These are phyloP conservation scores for Pseudocercospora fuligena DNA, from an alignment of 2,329 filamentous ascomycete species.

Conservation along the genomic window DNA sequence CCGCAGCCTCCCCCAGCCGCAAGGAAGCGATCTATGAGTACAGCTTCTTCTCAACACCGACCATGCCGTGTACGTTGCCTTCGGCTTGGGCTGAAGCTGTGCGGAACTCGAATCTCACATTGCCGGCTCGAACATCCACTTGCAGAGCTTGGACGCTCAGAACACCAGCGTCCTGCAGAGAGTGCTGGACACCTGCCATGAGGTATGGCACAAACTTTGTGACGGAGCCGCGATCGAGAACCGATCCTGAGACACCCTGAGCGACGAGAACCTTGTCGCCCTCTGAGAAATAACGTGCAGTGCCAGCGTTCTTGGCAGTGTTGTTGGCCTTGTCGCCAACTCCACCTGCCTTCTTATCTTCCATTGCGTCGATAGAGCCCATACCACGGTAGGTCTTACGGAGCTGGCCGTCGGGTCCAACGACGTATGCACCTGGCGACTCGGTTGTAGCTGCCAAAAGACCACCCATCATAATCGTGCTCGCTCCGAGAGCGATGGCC, in stretches of 20 bases:
- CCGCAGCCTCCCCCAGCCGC: not conserved
- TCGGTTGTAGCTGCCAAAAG: slow-evolving; percentile 96
- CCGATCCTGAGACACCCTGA: slow-evolving; percentile 89
- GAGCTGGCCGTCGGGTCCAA: slow-evolving; percentile 94
- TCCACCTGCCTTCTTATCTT: slow-evolving; percentile 94
- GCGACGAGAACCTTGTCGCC: slow-evolving; percentile 93
- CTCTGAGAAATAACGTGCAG: slow-evolving; percentile 97
- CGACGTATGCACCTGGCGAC: slow-evolving; percentile 94
- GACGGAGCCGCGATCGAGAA: slow-evolving; percentile 80
- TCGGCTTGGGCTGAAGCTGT: slow-evolving; percentile 94
- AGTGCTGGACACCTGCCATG: slow-evolving; percentile 94
- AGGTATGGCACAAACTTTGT: slow-evolving; percentile 97
- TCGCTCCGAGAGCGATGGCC: slow-evolving; percentile 90
- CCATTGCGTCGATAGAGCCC: slow-evolving; percentile 99
- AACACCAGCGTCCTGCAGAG: slow-evolving; percentile 91
- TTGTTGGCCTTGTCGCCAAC: slow-evolving; percentile 76
- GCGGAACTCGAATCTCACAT: slow-evolving; percentile 88
- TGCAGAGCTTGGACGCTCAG: slow-evolving; percentile 79
- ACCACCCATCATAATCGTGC: slow-evolving; percentile 99
- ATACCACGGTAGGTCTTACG: slow-evolving; percentile 99
- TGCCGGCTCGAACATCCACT: slow-evolving; percentile 72
- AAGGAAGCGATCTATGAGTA: slow-evolving; percentile 55
- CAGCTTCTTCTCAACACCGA: slow-evolving; percentile 99
- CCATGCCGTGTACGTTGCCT: slow-evolving; percentile 93
- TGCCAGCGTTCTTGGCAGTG: slow-evolving; percentile 96